Evolutionary conservation across 1,284 basidiomycete genomes (phyloP), one percentile per base, ranked within the genome.

Genomic region (Taiwanofungus camphoratus): DNA sequence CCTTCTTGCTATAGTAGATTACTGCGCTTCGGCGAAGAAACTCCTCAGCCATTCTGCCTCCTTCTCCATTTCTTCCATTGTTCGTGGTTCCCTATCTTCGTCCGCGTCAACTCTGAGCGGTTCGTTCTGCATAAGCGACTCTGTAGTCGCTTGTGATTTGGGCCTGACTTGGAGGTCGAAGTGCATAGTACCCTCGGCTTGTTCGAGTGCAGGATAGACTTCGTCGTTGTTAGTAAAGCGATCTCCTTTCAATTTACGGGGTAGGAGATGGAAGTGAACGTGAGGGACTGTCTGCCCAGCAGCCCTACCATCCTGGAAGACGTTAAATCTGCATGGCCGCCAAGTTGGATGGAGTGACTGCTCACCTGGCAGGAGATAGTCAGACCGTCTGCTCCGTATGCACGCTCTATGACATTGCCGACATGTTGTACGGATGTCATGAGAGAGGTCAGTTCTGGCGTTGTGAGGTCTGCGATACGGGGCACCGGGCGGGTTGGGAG

Each of bases 241-340:
- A 60, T 89, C 86, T 9, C 79, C 81, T 36, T 76, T 71, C 19
- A 71, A 64, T 55, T 80, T 80, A 2, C 92, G 78, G 18, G 92
- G 92, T 8, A 96, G 67, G 22, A 95, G 66, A 59, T 95, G 92
- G 51, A 95, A 86, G 61, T 96, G 92, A 18, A 95, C 88, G 57
- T 95, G 92, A 0, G 91, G 83, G 12, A 94, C 81, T 4, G 80
- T 82, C 68, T 96, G 92, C 0, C 92, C 85, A 0, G 91, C 88
- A 5, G 84, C 83, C 44, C 73, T 76, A 5, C 92, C 92, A 59
- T 95, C 92, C 88, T 95, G 55, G 44, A 13, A 36, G 31, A 29
- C 26, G 26, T 39, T 12, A 35, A 40, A n/a, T 34, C 20, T 18
- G 15, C 19, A 36, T 34, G 2, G 15, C 18, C 18, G 8, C 19